Evolutionary conservation across 305 asterid genomes (phyloP), one percentile per base, ranked within the genome.

Genomic region (Fraxinus xanthoxyloides): DNA sequence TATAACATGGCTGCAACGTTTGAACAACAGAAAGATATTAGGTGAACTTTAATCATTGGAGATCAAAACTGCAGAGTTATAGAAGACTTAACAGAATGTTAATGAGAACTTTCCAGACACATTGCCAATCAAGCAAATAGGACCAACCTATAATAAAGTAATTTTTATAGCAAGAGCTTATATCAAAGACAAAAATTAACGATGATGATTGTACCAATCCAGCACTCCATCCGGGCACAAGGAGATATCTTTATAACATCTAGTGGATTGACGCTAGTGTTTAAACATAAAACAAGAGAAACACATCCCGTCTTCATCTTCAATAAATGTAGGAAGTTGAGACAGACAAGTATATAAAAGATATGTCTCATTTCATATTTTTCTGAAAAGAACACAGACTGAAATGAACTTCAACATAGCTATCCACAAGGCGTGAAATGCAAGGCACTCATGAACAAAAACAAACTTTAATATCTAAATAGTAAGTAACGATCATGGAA

Each of bases 241-340:
- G 99, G 99, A 77, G 97, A 92, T 85, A 95, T 95, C 93, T 93
- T 95, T 82, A 95, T 95, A 38, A 38, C 46, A 89, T 94, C 99
- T 83, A 98, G 99, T 48, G 97, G 99, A 82, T 95, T 97, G 61
- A 94, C 97, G 31, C 94, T 92, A 86, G 94, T 93, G 91, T 95
- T 95, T 87, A 95, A 89, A 88, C 98, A 95, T 84, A 95, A 79
- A 76, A 95, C 99, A 77, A 95, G 95, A 86, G 98, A 98, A 87
- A 94, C 98, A 81, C 98, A 95, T 86, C 97, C 99, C 23, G 97
- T 93, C 91, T 95, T 94, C 98, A 94, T 95, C 99, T 94, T 97
- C 92, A 89, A 87, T 70, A 56, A 85, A 86, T 48, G 56, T 28
- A 70, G 51, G 77, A 81, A 46, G 81, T 79, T 74, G 83, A 85